Evolutionary conservation across 2,329 filamentous ascomycete species (phyloP).

Genomic region (Beauveria australis): DNA sequence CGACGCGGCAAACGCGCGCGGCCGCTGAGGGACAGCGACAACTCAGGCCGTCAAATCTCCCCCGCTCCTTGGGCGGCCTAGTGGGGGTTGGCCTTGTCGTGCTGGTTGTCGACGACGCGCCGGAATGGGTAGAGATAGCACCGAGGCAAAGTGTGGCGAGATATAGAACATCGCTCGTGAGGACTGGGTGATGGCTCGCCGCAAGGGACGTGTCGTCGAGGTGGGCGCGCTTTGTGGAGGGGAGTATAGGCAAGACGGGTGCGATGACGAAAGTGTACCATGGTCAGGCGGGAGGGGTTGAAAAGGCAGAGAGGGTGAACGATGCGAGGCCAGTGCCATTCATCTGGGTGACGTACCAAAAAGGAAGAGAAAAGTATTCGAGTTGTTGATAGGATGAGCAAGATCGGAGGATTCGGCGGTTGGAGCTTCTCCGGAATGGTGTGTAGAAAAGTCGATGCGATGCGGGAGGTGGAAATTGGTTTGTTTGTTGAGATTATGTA

Average conservation of each 20-base stretch:
- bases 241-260: background rate
- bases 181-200: background rate
- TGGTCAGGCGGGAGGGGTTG: slow-evolving; percentile 3
- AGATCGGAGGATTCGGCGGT: slow-evolving; percentile 7
- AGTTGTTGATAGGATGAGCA: background rate
- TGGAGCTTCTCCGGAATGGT: slow-evolving; percentile 4
- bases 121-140: background rate
- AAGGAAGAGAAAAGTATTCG: background rate
- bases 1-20: background rate
- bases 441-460: slow-evolving; percentile 5
- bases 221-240: background rate
- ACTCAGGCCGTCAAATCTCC: background rate
- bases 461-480: slow-evolving; percentile 6
- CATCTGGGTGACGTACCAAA: slow-evolving; percentile 1
- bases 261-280: slow-evolving; percentile 1
- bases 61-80: slow-evolving; percentile 9
- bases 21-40: background rate
- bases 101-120: background rate
- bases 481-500: slow-evolving; percentile 12
- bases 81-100: slow-evolving; percentile 3
- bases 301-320: background rate
- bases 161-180: background rate
- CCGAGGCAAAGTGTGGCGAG: background rate
- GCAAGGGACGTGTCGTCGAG: background rate
- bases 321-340: background rate